These are phyloP conservation scores for Cryptococcus depauperatus DNA, from an alignment of 1,284 basidiomycete genomes.

Conservation along the genomic window DNA sequence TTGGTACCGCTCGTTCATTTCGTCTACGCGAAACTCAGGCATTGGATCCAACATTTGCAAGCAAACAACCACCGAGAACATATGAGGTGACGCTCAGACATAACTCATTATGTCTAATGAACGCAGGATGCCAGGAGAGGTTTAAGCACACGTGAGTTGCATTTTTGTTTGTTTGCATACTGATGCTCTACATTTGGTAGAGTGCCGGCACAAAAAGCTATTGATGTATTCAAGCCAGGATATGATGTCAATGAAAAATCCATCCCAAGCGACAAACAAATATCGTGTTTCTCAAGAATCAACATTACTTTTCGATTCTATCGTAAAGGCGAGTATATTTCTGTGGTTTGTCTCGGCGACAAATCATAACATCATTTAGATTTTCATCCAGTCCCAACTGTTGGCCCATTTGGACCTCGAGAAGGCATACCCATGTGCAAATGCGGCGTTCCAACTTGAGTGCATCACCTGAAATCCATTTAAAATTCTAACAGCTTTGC, in stretches of 20 bases:
- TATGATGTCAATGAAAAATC: slow-evolving; percentile 35
- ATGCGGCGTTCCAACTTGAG: slow-evolving; percentile 63
- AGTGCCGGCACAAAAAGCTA: slow-evolving; percentile 63
- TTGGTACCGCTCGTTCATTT: slow-evolving; percentile 71
- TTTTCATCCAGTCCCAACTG: slow-evolving; percentile 54
- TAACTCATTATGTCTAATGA: slow-evolving; percentile 88
- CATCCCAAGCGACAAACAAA: slow-evolving; percentile 29
- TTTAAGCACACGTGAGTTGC: slow-evolving; percentile 57
- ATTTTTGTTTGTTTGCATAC: neutral
- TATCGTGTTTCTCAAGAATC: slow-evolving; percentile 61
- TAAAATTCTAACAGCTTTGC: neutral
- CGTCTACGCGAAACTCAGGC: slow-evolving; percentile 52
- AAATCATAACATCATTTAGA: slow-evolving; percentile 47
- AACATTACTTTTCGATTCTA: slow-evolving; percentile 72
- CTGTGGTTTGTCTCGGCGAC: no score
- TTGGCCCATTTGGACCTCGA: slow-evolving; percentile 18
- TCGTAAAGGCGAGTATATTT: slow-evolving; percentile 25
- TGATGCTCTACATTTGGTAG: slow-evolving; percentile 22
- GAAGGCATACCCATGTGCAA: slow-evolving; percentile 54
- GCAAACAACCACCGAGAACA: slow-evolving; percentile 56
- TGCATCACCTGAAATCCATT: neutral
- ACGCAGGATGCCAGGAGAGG: slow-evolving; percentile 77
- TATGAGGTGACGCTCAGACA: slow-evolving; percentile 76
- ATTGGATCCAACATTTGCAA: slow-evolving; percentile 46
- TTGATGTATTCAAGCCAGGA: slow-evolving; percentile 66